These are phyloP conservation scores for Heterobasidion annosum DNA, from an alignment of 1,284 basidiomycete species.

Conservation along the genomic window DNA sequence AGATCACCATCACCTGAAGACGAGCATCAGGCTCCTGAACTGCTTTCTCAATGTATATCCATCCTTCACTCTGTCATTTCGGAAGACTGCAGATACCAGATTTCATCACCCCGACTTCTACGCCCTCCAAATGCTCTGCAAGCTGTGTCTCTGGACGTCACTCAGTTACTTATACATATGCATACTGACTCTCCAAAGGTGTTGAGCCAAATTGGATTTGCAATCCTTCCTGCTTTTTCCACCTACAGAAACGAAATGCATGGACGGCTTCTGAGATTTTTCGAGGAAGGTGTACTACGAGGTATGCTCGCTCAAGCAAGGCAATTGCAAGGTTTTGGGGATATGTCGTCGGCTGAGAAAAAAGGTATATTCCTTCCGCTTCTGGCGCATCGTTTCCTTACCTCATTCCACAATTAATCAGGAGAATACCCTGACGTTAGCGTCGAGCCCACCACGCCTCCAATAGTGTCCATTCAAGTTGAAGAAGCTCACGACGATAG, in stretches of 20 bases:
- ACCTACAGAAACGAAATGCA: constrained; percentile 55
- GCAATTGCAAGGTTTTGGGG: constrained; percentile 2
- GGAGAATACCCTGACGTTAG: background rate
- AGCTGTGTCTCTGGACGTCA: constrained; percentile 50
- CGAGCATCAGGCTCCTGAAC: constrained; percentile 31
- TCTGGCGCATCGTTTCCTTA: background rate
- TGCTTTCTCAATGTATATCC: constrained; percentile 52
- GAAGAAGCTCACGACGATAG: constrained; percentile 37
- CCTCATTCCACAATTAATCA: background rate
- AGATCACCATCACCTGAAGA: constrained; percentile 40
- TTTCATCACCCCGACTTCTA: constrained; percentile 41
- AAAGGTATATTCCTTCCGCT: constrained; percentile 4
- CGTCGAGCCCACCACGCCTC: constrained; percentile 12
- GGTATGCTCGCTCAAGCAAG: constrained; percentile 28
- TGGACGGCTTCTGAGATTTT: constrained; percentile 49
- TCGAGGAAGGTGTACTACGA: constrained; percentile 48
- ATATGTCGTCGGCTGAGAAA: background rate
- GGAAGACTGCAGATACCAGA: constrained; percentile 62
- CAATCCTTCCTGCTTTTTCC: constrained; percentile 58
- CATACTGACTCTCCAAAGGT: constrained; percentile 43
- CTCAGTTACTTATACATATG: constrained; percentile 45
- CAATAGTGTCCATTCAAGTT: constrained; percentile 52
- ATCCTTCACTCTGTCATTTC: constrained; percentile 51
- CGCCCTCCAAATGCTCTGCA: constrained; percentile 62
- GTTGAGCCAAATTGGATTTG: constrained; percentile 49